A percentile compares a stretch with the other conserved stretches of the same genome.
Conservation (phyloP, 2,329 filamentous ascomycete genomes). For the Lachnellula arida region DNA sequence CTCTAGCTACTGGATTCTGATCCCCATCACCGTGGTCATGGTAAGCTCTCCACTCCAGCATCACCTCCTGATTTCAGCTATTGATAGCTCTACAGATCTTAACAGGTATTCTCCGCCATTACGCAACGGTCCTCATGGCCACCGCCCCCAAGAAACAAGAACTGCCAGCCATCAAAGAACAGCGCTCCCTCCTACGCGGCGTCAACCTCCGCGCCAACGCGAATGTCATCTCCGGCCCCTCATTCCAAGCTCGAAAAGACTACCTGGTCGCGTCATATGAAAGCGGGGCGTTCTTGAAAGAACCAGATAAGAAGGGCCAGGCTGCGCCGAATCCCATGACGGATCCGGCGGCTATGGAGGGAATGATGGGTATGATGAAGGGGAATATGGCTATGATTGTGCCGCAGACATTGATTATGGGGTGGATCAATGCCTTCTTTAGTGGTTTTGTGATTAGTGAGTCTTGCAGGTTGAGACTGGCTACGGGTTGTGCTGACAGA, state of each 20-base stretch:
- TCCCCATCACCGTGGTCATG: slow-evolving; percentile 98
- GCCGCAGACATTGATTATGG: slow-evolving; percentile 98
- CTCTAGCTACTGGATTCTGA: slow-evolving; percentile 93
- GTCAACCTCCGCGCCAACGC: slow-evolving; percentile 80
- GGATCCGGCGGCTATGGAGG: slow-evolving; percentile 95
- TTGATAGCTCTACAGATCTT: slow-evolving; percentile 55
- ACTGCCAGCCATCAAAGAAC: slow-evolving; percentile 73
- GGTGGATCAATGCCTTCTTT: slow-evolving; percentile 99
- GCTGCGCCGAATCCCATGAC: slow-evolving; percentile 90
- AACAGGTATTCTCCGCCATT: slow-evolving; percentile 93
- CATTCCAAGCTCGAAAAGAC: slow-evolving; percentile 77
- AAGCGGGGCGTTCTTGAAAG: slow-evolving; percentile 81
- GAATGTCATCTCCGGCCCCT: slow-evolving; percentile 68
- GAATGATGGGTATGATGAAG: slow-evolving; percentile 99
- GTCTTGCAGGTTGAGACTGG: slow-evolving; percentile 30
- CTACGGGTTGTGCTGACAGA: slow-evolving; percentile 18
- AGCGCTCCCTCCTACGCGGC: slow-evolving; percentile 77
- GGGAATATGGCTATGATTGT: slow-evolving; percentile 99
- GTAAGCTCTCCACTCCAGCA: slow-evolving; percentile 38
- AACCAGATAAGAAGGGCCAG: slow-evolving; percentile 80
- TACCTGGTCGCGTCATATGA: slow-evolving; percentile 80
- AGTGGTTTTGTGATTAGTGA: slow-evolving; percentile 95
- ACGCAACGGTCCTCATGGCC: slow-evolving; percentile 87
- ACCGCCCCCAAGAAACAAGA: slow-evolving; percentile 78
- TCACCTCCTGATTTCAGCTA: neutral